Base-by-base conservation (phyloP, 495 filamentous ascomycete genomes). In the Annulohypoxylon bovei region DNA sequence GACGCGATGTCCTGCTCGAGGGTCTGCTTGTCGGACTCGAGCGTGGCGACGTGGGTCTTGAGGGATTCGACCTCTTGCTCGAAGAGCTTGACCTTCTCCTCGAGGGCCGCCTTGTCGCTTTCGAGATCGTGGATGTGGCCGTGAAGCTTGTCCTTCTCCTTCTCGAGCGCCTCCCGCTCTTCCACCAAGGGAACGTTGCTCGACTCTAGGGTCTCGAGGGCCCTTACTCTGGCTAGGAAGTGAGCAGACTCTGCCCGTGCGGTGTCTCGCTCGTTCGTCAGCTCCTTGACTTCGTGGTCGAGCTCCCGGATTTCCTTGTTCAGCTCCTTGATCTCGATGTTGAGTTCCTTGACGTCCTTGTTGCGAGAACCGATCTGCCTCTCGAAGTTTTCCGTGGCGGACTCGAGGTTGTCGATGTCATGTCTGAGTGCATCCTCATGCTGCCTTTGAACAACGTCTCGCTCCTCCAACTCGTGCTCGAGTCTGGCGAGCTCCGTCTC, bases 281-380 rank as follows among this genome's bases (percentile, higher is more conserved):
- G 42, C 11, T 77, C 81, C 59, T 73, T 76, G 65, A 77, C 82
- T 30, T 80, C 76, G 57, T 78, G 70, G 57, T 82, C 76, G 7
- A 86, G 68, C 22, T 79, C 75, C 11, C 66, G 67, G 39, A 80
- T 68, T 14, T 76, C 70, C 28, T 74, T 69, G 46, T 68, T 64
- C n/a, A 76, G 53, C 27, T 74, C 71, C 72, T 61, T 63, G 33
- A 71, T 33, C 14, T 71, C 68, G 18, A 30, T 39, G 42, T 20
- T 67, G 0, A 70, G 50, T 6, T 77, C 80, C 32, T 71, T 76
- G 67, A 72, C 72, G 23, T 83, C 79, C 73, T 75, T 76, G 68
- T 81, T 78, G 33, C 78, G 76, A 59, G 59, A 65, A 50, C 77
- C 76, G 11, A 80, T 74, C 25, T 80, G 78, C 56, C 68, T 76